Base-by-base conservation (phyloP, 768 basidiomycete species). In the Mycena vitilis region DNA sequence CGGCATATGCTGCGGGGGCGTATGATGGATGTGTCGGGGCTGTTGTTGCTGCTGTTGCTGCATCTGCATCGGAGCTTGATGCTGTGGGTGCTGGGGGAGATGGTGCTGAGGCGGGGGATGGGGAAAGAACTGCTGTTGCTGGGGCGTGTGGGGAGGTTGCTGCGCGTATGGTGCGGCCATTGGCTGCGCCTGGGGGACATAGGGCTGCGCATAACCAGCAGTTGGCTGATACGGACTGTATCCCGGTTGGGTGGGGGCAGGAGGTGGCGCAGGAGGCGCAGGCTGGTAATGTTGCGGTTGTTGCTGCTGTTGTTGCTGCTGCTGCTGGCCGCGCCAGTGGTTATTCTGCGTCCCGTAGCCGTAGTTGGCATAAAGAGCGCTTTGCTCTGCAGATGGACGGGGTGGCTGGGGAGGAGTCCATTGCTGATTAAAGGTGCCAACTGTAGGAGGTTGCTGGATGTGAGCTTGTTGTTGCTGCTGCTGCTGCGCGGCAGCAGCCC, bases 331-430 rank as follows among this genome's bases (percentile, higher is more conserved):
- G 87, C 89, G 89, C 74, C 85, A 81, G 67, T 82, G 76, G 68
- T 79, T 83, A 73, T 81, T 80, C 72, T 92, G 90, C 55, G 88
- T 86, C 3, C 94, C 93, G 77, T 97, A 96, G 38, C 95, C 95
- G 75, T 96, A 96, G 76, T 95, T 95, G 1, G 94, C 94, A 75
- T 96, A 96, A 23, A 96, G 80, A 30, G 92, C 90, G 75, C 90
- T 92, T 75, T 95, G 94, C 72, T 95, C 92, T 16, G 91, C 83
- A 38, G 92, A 83, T 38, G 91, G 91, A 56, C 90, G 83, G 51
- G 89, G 85, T 42, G 88, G 85, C 75, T 89, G 91, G 5, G 89
- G 84, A 16, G 87, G 77, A 59, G 81, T 83, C 91, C 90, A 92
- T 77, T 93, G 91, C 15, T 90, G 85, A 68, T 84, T 87, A 72